These are phyloP conservation scores for Pistacia vera DNA, from an alignment of 345 rosid species.

Conservation along the genomic window DNA sequence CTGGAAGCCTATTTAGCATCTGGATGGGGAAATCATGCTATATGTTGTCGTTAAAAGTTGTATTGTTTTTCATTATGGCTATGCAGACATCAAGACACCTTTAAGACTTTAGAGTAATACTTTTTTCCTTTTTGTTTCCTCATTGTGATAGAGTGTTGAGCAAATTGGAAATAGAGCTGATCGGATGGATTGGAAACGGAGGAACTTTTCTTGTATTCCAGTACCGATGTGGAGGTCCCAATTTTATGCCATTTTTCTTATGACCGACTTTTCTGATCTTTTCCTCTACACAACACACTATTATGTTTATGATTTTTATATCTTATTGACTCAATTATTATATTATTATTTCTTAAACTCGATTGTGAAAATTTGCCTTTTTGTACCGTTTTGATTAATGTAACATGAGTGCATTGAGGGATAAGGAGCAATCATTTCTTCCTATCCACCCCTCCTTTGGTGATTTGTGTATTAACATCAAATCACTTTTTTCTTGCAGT, in stretches of 20 bases:
- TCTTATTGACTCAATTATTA: neutral
- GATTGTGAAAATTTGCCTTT: neutral
- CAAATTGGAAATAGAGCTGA: slow-evolving; percentile 92
- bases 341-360: neutral
- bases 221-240: slow-evolving; percentile 80
- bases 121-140: slow-evolving; percentile 7
- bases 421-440: too few relatives aligned
- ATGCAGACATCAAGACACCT: neutral
- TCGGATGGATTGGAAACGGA: slow-evolving; percentile 67
- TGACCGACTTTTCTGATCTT: too few relatives aligned
- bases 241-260: neutral
- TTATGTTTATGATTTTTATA: neutral
- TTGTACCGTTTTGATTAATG: neutral
- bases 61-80: neutral
- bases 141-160: slow-evolving; percentile 70
- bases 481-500: too few relatives aligned
- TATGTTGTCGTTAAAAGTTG: neutral
- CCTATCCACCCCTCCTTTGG: too few relatives aligned
- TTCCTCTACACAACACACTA: too few relatives aligned
- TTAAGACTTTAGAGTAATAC: neutral
- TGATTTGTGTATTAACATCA: too few relatives aligned
- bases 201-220: slow-evolving; percentile 68
- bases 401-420: too few relatives aligned
- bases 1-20: slow-evolving; percentile 1
- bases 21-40: neutral